A percentile compares a stretch with the other conserved stretches of the same genome.
Conservation (phyloP, 805 yeast genomes). For the Wickerhamomyces kurtzmanii region DNA sequence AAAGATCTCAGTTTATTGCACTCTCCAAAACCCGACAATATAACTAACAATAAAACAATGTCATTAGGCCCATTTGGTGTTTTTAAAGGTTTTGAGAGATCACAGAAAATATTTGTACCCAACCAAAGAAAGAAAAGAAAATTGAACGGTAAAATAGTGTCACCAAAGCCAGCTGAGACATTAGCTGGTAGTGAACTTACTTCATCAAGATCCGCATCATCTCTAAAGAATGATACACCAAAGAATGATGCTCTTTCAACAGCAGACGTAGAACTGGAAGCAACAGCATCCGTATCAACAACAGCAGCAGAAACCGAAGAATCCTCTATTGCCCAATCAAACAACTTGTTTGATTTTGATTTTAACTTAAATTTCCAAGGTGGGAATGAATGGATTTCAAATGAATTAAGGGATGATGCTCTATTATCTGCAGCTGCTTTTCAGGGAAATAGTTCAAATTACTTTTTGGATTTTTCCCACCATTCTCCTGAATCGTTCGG, state of each 20-base stretch:
- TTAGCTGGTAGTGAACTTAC: no score
- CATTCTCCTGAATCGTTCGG: no score
- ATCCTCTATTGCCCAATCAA: no score
- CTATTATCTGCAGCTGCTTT: conserved; percentile 65
- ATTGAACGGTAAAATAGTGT: no score
- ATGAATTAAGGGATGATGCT: conserved; percentile 64
- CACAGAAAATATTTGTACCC: conserved; percentile 12
- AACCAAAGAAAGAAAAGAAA: conserved; percentile 9
- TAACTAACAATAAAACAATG: conserved; percentile 36
- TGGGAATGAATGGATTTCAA: conserved; percentile 62
- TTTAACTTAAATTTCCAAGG: conserved; percentile 15
- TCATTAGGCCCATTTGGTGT: conserved; percentile 79
- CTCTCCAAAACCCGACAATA: conserved; percentile 29
- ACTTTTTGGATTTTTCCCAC: conserved; percentile 44
- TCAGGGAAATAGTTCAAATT: conserved; percentile 42
- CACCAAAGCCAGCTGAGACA: no score
- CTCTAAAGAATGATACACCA: conserved; percentile 1
- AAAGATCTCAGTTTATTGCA: conserved; percentile 50
- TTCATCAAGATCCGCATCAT: background rate
- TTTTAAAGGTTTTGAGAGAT: conserved; percentile 37
- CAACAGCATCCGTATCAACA: conserved; percentile 6
- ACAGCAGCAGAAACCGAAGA: conserved; percentile 1
- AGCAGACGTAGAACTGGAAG: background rate
- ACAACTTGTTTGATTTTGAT: conserved; percentile 4
- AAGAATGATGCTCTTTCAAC: conserved; percentile 2